A percentile compares a stretch with the other conserved stretches of the same genome.
These are phyloP conservation scores for Dissophora globulifera DNA, from an alignment of 192 early-diverging fungal species.

Conservation along the genomic window DNA sequence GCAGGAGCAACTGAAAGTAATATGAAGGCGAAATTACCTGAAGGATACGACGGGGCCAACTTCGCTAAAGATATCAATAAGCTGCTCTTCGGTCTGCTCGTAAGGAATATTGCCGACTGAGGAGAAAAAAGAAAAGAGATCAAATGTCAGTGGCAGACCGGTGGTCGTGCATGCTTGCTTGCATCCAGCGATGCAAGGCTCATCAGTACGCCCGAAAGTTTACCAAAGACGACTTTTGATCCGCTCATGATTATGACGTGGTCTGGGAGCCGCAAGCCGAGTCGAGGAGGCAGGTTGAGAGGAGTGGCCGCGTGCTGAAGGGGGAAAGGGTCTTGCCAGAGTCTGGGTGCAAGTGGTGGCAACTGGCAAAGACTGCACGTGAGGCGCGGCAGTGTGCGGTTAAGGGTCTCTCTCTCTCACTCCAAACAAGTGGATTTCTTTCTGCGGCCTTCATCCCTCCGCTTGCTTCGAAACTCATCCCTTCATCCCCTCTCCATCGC, in stretches of 20 bases:
- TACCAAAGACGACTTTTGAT: constrained; percentile 56
- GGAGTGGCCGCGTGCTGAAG: too few relatives aligned
- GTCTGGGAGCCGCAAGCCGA: neutral
- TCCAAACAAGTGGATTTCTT: neutral
- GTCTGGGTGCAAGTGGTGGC: too few relatives aligned
- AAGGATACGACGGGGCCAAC: constrained; percentile 87
- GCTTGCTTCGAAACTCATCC: neutral
- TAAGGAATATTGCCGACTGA: constrained; percentile 85
- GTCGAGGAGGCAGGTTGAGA: neutral
- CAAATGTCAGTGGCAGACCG: neutral
- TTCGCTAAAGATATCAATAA: constrained; percentile 90
- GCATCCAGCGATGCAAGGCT: too few relatives aligned
- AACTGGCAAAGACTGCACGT: too few relatives aligned
- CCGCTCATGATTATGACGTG: constrained; percentile 24
- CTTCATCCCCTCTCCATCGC: neutral
- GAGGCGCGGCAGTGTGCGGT: too few relatives aligned
- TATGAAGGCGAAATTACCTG: constrained; percentile 44
- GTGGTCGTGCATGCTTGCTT: neutral
- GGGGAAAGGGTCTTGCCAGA: too few relatives aligned
- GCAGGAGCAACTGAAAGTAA: neutral
- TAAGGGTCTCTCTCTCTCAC: too few relatives aligned
- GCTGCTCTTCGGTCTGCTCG: constrained; percentile 91
- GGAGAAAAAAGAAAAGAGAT: neutral
- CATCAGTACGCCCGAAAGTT: neutral
- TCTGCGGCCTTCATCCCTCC: neutral